Conservation (phyloP, 805 yeast genomes). For the Candida saitoana region DNA sequence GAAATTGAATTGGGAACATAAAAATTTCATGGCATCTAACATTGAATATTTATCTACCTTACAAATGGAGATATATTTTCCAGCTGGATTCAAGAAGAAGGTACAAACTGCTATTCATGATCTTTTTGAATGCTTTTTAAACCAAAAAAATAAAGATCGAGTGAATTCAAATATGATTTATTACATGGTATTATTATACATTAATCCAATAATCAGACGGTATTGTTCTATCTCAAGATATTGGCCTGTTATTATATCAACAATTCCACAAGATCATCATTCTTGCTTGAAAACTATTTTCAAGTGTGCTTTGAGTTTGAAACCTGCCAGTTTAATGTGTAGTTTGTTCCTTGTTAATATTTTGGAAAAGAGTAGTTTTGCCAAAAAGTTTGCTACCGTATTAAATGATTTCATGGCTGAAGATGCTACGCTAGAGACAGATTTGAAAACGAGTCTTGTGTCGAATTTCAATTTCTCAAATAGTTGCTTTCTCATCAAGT, state of each 20-base stretch:
- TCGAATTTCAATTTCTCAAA: background rate
- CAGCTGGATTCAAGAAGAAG: background rate
- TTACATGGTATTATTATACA: slow-evolving; percentile 4
- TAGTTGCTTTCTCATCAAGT: background rate
- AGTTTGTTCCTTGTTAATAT: background rate
- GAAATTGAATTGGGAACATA: background rate
- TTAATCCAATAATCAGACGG: background rate
- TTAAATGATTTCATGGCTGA: background rate
- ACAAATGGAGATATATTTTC: background rate
- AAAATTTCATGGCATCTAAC: background rate
- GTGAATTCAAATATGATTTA: background rate
- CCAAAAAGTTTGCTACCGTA: background rate
- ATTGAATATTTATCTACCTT: background rate
- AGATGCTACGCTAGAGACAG: background rate
- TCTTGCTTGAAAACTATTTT: background rate
- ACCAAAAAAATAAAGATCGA: background rate
- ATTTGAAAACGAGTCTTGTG: background rate
- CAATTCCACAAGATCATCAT: slow-evolving; percentile 2
- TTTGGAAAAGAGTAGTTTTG: background rate
- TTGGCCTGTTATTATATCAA: slow-evolving; percentile 9
- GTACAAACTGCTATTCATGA: background rate
- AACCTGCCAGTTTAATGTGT: background rate
- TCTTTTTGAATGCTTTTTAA: background rate
- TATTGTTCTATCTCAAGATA: slow-evolving; percentile 2
- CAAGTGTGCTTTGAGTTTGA: slow-evolving; percentile 1